Evolutionary conservation across 2,329 filamentous ascomycete species (phyloP), one percentile per base, ranked within the genome.

Genomic region (Colletotrichum chlorophyti): DNA sequence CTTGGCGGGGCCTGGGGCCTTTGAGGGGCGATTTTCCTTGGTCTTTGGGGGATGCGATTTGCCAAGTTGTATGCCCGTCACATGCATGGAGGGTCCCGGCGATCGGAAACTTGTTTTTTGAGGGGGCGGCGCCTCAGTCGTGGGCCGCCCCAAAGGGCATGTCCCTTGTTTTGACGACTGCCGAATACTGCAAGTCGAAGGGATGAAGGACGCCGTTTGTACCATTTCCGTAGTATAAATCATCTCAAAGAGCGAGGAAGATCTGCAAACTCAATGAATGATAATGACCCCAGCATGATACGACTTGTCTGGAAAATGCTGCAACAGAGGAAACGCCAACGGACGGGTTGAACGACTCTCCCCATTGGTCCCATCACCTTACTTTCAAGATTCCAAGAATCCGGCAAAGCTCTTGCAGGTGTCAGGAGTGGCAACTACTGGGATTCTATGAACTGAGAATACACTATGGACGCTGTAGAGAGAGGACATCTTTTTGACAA

Each of bases 51-150:
- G 40, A 40, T 24, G 51, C n/a, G n/a, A n/a, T n/a, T 55, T 34
- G 57, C 57, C 57, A 57, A 60, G 51, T 55, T 60, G 38, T 45
- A 50, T 50, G 43, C n/a, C n/a, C n/a, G n/a, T 60, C 51, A 45
- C 51, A 57, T 60, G 57, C 43, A 57, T 34, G 57, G 45, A 60
- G 51, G 57, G 57, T 45, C 57, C 51, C 52, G 37, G 23, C 26
- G 38, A 50, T 60, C 43, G 45, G 51, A 57, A 60, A 57, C 57
- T 46, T 60, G 57, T 32, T 57, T 59, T 55, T 43, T 37, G 31
- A 26, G 47, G 29, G 42, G 42, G 29, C 42, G 31, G 51, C 55
- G 21, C 27, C 42, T 59, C 42, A 43, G 34, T 41, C 35, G 17
- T 54, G 35, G 55, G n/a, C 41, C 35, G 49, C 14, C 15, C 49